Evolutionary conservation across 371 early-diverging fungal species (phyloP), one percentile per base, ranked within the genome.

Genomic region (Mortierella sp.): DNA sequence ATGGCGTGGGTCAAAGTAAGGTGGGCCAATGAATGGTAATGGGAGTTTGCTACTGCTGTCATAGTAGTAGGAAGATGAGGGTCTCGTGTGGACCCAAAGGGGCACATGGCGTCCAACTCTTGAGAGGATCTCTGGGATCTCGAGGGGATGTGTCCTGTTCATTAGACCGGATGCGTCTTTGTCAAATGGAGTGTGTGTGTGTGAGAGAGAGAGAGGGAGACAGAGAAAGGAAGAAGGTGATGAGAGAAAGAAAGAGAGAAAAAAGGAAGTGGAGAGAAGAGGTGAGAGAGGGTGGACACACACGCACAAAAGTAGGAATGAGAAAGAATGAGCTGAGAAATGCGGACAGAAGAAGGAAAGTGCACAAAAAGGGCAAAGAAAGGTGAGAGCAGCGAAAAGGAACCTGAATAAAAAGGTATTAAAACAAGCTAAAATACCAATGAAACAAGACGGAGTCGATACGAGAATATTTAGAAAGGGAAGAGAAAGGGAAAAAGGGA

Each of bases 81-180:
- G 63, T 21, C 19, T 47, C 47, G 63, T 26, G 80, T 80, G 52
- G 54, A 72, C 73, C 81, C 81, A 80, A 38, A 76, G 73, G 3
- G 81, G 81, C 3, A 80, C 65, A 68, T 76, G 73, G 38, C 76
- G 76, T 7, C 77, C 81, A 14, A 80, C 76, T 45, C 73, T 76
- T 21, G 72, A 60, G 34, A 80, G 73, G 70, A 80, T 76, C 73
- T 80, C 81, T 55, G 81, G 81, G 58, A 80, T 80, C 57, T 80
- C 81, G 77, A 76, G 77, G 7, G 81, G 79, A 58, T 79, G 70
- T 42, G 57, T 44, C 63, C 74, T 47, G 75, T 75, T 75, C 80
- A 80, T 80, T 38, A 68, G 45, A 52, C 16, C 16, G 50, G 16
- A 50, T 50, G 13, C 42, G 42, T 38, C 42, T 38, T 11, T 31